phyloP scores from a whole-genome alignment of 129 eudicot species.

The Pulicaria dysenterica region DNA sequence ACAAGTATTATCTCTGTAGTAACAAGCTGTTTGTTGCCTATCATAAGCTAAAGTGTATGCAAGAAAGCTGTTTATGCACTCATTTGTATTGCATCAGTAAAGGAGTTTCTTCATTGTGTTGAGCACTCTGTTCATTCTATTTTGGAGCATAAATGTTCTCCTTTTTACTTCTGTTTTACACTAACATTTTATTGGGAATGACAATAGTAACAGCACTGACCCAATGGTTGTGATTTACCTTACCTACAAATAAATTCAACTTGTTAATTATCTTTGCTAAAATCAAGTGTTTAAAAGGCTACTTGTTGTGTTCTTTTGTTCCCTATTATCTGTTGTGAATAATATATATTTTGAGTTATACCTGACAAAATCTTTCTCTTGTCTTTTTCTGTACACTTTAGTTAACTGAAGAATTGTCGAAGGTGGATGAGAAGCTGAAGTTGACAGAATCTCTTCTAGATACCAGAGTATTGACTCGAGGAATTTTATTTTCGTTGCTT shows the following conservation, averaged over 20 bases:
- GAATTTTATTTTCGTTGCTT: conserved; percentile 8
- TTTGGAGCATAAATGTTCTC: neutral
- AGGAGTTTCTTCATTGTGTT: conserved; percentile 1
- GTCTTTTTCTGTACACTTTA: conserved; percentile 25
- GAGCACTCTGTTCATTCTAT: neutral
- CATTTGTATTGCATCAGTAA: conserved; percentile 1
- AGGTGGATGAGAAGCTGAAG: conserved; percentile 87
- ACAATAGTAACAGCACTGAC: neutral
- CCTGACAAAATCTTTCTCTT: conserved; percentile 32
- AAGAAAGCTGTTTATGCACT: neutral
- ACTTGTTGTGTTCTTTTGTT: neutral
- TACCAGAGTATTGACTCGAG: conserved; percentile 58
- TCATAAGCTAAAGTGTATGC: conserved; percentile 21
- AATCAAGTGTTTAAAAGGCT: conserved; percentile 1
- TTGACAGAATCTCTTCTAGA: conserved; percentile 75
- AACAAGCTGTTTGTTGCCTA: conserved; percentile 9
- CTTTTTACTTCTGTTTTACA: neutral
- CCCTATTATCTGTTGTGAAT: conserved; percentile 8
- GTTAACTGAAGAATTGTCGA: conserved; percentile 84
- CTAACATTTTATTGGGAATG: conserved; percentile 5
- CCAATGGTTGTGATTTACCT: conserved; percentile 2
- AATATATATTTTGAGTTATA: conserved; percentile 24
- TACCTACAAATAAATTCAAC: neutral
- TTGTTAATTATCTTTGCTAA: neutral
- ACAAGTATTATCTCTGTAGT: neutral